phyloP scores from a whole-genome alignment of 2,329 filamentous ascomycete genomes.

The Neophaeococcomyces mojaviensis region DNA sequence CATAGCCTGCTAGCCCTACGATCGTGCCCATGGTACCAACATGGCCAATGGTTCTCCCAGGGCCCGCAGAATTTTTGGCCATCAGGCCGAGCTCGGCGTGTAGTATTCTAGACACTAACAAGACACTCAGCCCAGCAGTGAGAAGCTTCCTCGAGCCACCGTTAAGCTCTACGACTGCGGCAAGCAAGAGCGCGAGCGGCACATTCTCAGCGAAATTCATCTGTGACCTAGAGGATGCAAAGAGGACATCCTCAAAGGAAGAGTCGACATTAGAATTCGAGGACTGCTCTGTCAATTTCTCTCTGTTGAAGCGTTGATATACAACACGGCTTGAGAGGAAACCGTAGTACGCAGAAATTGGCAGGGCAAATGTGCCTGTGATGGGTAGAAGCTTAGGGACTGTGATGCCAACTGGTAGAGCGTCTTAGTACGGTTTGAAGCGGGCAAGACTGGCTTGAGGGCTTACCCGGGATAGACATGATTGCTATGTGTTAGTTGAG shows the following conservation, averaged over 20 bases:
- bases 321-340: conserved; percentile 36
- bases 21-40: conserved; percentile 24
- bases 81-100: conserved; percentile 36
- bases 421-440: background rate
- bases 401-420: conserved; percentile 18
- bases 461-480: conserved; percentile 16
- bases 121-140: conserved; percentile 31
- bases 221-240: conserved; percentile 31
- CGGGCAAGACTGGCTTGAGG: background rate
- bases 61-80: conserved; percentile 21
- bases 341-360: conserved; percentile 36
- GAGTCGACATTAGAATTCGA: conserved; percentile 9
- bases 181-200: conserved; percentile 32
- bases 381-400: conserved; percentile 25
- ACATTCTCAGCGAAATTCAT: conserved; percentile 40
- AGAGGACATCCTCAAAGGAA: conserved; percentile 25
- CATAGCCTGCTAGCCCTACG: conserved; percentile 23
- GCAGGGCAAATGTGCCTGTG: conserved; percentile 24
- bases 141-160: conserved; percentile 33
- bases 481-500: background rate
- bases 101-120: conserved; percentile 33
- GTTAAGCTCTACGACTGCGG: conserved; percentile 39
- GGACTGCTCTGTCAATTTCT: conserved; percentile 25
- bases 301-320: conserved; percentile 26
- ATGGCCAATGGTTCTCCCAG: conserved; percentile 24